phyloP scores from a whole-genome alignment of 257 asterid species.

The Lithospermum erythrorhizon region DNA sequence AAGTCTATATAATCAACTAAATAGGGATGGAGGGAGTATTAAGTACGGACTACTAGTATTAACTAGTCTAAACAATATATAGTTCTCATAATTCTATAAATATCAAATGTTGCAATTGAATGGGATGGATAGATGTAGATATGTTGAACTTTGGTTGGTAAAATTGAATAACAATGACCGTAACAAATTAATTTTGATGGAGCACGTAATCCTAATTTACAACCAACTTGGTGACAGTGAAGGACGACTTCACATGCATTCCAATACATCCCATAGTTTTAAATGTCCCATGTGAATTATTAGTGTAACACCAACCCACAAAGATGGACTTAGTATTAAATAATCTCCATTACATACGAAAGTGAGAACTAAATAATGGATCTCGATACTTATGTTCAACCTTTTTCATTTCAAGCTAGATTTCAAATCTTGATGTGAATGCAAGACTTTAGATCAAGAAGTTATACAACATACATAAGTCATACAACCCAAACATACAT shows the following conservation, averaged over 20 bases:
- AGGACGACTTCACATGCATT: neutral
- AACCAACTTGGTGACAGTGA: neutral
- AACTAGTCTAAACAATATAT: too few relatives aligned
- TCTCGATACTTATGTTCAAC: neutral
- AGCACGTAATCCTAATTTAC: neutral
- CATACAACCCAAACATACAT: too few relatives aligned
- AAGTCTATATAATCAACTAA: too few relatives aligned
- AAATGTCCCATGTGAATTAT: neutral
- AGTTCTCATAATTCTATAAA: too few relatives aligned
- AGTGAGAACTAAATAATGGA: neutral
- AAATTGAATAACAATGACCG: neutral
- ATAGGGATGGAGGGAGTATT: too few relatives aligned
- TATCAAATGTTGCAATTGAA: too few relatives aligned
- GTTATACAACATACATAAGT: too few relatives aligned
- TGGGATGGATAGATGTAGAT: neutral
- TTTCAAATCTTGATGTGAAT: conserved; percentile 13
- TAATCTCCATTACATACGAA: neutral
- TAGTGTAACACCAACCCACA: neutral
- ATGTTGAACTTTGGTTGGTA: neutral
- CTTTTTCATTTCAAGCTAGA: neutral
- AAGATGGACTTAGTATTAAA: neutral
- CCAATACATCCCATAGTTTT: neutral
- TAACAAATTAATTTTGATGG: neutral
- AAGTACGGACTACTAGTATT: too few relatives aligned
- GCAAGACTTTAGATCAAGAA: too few relatives aligned